Evolutionary conservation across 164 flowering plant species (phyloP).

Genomic region (Vitis amurensis): DNA sequence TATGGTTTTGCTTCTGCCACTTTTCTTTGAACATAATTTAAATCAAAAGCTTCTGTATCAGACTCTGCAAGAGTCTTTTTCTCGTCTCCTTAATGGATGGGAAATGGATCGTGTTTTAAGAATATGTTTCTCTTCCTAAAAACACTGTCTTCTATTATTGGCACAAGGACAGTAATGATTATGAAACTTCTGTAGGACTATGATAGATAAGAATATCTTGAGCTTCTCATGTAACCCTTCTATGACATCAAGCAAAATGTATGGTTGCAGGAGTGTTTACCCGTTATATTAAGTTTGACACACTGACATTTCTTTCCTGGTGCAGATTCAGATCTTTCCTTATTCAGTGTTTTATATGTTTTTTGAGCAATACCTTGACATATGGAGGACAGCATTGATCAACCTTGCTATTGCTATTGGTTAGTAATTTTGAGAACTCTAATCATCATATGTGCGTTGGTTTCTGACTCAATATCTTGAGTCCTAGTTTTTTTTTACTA

Average conservation of each 20-base stretch:
- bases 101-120: neutral
- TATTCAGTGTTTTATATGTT: constrained; percentile 95
- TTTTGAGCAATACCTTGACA: constrained; percentile 94
- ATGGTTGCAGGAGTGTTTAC: no score
- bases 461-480: neutral
- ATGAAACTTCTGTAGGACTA: neutral
- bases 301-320: constrained; percentile 17
- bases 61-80: neutral
- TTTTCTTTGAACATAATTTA: neutral
- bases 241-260: no score
- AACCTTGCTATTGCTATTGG: constrained; percentile 90
- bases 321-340: constrained; percentile 94
- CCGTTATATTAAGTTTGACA: neutral
- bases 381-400: constrained; percentile 94
- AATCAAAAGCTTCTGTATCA: neutral
- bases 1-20: neutral
- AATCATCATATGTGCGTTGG: neutral
- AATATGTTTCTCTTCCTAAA: no score
- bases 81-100: neutral
- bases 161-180: neutral
- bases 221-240: neutral
- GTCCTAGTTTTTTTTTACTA: no score
- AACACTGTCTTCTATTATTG: neutral
- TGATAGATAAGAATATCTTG: neutral
- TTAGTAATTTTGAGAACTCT: constrained; percentile 33